Base-by-base conservation (phyloP, 768 basidiomycete species). In the Kwoniella sp. region DNA sequence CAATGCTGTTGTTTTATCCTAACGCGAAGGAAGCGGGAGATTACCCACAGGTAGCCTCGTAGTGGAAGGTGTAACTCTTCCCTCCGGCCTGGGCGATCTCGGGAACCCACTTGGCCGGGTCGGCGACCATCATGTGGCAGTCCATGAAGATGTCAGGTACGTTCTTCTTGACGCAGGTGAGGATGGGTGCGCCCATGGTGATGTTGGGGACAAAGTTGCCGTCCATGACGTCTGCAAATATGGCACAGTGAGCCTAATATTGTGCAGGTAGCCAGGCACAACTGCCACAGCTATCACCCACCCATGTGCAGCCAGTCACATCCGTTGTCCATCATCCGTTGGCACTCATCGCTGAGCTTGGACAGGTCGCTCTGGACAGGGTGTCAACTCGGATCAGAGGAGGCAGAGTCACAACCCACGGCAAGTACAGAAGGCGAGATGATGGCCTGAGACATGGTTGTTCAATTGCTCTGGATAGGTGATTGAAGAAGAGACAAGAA, bases 221-320 rank as follows among this genome's bases (percentile, higher is more conserved):
- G 73, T 98, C 93, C 93, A 98, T 98, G 54, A 98, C 84, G 78
- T 98, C 91, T 95, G 63, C 9, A 17, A 14, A 45, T 12, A n/a
- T n/a, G 15, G 3, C n/a, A 46, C 10, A 28, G 38, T 47, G 29
- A 46, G 19, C 19, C 28, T 47, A n/a, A n/a, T n/a, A n/a, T 41
- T 39, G 37, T 25, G 23, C 40, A 7, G 14, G 7, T 19, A 32
- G 29, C 25, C 14, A 11, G 20, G 31, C 34, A 19, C 14, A 27
- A 25, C 29, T 31, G 44, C 11, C 29, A 25, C 23, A 36, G 46
- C 9, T 37, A 28, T 17, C 15, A 61, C 79, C 49, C 56, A 87
- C 91, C 91, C 92, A 98, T 96, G 65, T 96, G 93, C 52, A 96
- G 81, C 95, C 95, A 98, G 74, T 98, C 86, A 19, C 92, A 92